Conservation (phyloP, 2,329 filamentous ascomycete genomes). For the Claviceps cyperi region DNA sequence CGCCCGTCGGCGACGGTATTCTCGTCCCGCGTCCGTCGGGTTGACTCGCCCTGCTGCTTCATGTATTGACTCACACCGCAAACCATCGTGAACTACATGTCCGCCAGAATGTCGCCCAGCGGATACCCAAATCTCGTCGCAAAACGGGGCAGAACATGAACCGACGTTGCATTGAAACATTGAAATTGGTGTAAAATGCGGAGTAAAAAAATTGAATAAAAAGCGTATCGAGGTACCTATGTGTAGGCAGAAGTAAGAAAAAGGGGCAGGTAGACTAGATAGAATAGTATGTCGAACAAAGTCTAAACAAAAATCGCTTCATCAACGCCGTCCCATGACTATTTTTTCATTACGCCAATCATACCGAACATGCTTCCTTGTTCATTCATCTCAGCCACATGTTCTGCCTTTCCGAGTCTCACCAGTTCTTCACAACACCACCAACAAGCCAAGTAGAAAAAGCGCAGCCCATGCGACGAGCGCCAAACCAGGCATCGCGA, state of each 20-base stretch:
- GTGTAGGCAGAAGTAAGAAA: not conserved
- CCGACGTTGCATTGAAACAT: not conserved
- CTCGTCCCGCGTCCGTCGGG: not conserved
- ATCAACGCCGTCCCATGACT: not conserved
- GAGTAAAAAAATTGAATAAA: not conserved
- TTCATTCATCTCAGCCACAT: not conserved
- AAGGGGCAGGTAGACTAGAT: not conserved
- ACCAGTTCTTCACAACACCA: not conserved
- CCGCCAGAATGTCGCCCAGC: too few species aligned
- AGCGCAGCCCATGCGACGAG: not conserved
- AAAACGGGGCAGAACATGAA: not conserved
- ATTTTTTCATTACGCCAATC: not conserved
- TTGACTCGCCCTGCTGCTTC: too few species aligned
- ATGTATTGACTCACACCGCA: too few species aligned
- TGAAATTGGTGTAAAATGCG: not conserved
- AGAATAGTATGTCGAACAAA: not conserved
- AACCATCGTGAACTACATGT: too few species aligned
- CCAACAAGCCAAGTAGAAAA: not conserved
- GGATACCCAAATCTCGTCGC: not conserved
- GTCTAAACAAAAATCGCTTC: not conserved
- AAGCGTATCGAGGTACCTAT: too few species aligned
- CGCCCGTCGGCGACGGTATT: not conserved
- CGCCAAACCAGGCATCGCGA: constrained; percentile 6
- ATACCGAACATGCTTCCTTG: not conserved
- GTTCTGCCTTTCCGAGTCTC: not conserved